Conservation (phyloP, 176 grass and related monocot species). For the Rhynchospora pubera region DNA sequence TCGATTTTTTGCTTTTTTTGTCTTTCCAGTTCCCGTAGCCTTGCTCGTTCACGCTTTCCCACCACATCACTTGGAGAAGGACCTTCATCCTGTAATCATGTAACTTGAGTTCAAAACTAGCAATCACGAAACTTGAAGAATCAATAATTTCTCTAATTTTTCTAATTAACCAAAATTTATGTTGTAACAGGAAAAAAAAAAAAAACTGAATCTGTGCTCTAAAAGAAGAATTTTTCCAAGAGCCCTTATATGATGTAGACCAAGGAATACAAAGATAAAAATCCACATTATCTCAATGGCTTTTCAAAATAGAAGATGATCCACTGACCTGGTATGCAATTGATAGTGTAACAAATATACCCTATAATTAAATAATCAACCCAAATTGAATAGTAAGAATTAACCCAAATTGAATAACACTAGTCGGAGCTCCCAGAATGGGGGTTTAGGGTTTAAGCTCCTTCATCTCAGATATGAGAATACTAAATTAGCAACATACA, state of each 20-base stretch:
- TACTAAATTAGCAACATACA: not conserved
- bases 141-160: not conserved
- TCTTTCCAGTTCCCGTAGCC: conserved; percentile 62
- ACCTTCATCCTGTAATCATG: conserved; percentile 30
- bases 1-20: conserved; percentile 74
- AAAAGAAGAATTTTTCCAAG: not conserved
- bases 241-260: not conserved
- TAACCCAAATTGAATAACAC: too few species aligned
- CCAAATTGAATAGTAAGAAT: not conserved
- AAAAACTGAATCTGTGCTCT: not conserved
- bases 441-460: conserved; percentile 7
- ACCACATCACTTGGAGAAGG: conserved; percentile 27
- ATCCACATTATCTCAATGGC: not conserved
- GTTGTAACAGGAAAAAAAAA: too few species aligned
- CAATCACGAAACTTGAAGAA: not conserved
- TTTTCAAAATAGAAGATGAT: not conserved
- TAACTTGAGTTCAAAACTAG: not conserved
- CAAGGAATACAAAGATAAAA: not conserved
- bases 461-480: not conserved
- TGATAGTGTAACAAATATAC: not conserved
- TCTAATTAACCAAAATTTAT: not conserved
- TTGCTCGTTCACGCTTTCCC: conserved; percentile 66
- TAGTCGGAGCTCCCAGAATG: not conserved
- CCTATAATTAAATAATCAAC: too few species aligned
- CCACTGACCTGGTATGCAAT: not conserved